A percentile compares a stretch with the other conserved stretches of the same genome.
Conservation (phyloP, 176 grass and related monocot genomes). For the Aegilops speltoides region DNA sequence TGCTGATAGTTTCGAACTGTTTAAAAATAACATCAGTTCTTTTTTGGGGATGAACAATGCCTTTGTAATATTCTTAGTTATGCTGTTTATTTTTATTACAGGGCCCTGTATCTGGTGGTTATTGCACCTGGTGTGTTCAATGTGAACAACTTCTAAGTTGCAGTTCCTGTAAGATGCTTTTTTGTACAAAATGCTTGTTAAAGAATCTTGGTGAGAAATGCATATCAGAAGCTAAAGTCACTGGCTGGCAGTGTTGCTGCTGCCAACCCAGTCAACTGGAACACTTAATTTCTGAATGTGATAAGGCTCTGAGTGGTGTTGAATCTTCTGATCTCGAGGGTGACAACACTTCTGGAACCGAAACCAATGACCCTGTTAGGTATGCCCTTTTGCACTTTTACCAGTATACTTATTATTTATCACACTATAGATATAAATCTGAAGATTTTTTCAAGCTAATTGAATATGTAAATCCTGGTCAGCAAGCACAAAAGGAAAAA, state of each 20-base stretch:
- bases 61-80: slow-evolving; percentile 7
- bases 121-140: slow-evolving; percentile 90
- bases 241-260: slow-evolving; percentile 84
- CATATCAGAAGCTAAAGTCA: slow-evolving; percentile 58
- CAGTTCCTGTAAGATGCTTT: slow-evolving; percentile 80
- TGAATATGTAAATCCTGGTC: slow-evolving; percentile 9
- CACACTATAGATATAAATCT: not conserved
- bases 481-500: slow-evolving; percentile 72
- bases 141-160: slow-evolving; percentile 75
- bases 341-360: slow-evolving; percentile 46
- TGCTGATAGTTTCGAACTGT: slow-evolving; percentile 18
- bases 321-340: slow-evolving; percentile 73
- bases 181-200: slow-evolving; percentile 67
- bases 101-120: slow-evolving; percentile 58
- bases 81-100: slow-evolving; percentile 23
- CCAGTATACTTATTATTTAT: not conserved
- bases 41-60: not conserved
- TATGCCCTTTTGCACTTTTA: slow-evolving; percentile 27
- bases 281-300: slow-evolving; percentile 70
- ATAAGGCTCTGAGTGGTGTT: slow-evolving; percentile 50
- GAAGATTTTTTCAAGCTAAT: not conserved
- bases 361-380: slow-evolving; percentile 52
- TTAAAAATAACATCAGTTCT: not conserved
- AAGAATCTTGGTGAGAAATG: slow-evolving; percentile 85
- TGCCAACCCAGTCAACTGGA: slow-evolving; percentile 71